Evolutionary conservation across 2,329 filamentous ascomycete genomes (phyloP), one percentile per base, ranked within the genome.

Genomic region (Uncinocarpus reesii): DNA sequence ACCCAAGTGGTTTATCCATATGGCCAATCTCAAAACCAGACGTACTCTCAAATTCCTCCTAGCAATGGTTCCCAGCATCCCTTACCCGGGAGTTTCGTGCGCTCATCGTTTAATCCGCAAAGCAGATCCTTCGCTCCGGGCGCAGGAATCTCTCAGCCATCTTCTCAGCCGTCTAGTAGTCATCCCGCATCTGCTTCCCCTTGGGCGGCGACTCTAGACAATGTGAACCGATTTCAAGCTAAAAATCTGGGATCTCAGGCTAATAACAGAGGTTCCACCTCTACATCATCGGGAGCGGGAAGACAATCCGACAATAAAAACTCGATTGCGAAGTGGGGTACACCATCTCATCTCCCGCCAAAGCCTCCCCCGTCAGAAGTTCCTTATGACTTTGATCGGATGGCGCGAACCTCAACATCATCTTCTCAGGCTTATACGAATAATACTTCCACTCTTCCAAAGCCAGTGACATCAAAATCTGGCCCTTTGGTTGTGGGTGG

Each of bases 91-190:
- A 92, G 83, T 66, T 93, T 79, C 62, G 86, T 84, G 60, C 77
- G 88, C 50, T 86, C 87, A 58, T 80, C 84, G 10, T 95, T 96
- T 70, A 95, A 95, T 61, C 90, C 89, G 0, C 89, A 94, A 68
- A 95, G 86, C 13, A 86, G 94, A 60, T 85, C 89, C 0, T 95
- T 96, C 65, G 79, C 95, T 20, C 90, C 90, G 1, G 75, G 73
- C 44, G 71, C 78, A 36, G 57, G 59, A 36, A 48, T 42, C 26
- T 52, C 62, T 29, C 53, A 59, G 11, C 46, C 55, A 23, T 61
- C 48, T n/a, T 48, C 46, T 10, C 46, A 42, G 13, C 13, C 31
- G 15, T 35, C 28, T 13, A 42, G 10, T 28, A 1, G 26, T 3
- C 34, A 48, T 34, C n/a, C 20, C 28, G 13, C 35, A 7, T 37